Conservation (phyloP, 1,284 basidiomycete genomes). For the Moniliophthora roreri region DNA sequence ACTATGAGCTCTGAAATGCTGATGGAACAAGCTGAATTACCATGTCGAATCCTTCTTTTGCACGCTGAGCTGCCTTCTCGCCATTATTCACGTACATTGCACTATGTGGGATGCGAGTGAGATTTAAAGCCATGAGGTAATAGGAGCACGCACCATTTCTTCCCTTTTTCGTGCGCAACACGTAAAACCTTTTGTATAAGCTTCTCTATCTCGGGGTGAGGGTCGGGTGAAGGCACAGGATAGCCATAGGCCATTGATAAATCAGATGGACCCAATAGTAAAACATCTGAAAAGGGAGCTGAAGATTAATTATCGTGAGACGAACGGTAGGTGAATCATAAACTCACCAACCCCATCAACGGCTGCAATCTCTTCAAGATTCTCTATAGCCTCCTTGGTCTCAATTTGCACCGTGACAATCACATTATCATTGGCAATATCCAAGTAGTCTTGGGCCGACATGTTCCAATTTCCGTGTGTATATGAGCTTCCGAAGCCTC, state of each 20-base stretch:
- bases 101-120: too few species aligned
- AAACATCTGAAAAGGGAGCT: slow-evolving; percentile 25
- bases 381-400: slow-evolving; percentile 57
- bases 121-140: too few species aligned
- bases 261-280: slow-evolving; percentile 70
- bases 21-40: too few species aligned
- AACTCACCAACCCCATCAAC: slow-evolving; percentile 62
- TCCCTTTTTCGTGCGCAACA: slow-evolving; percentile 52
- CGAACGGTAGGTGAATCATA: background rate
- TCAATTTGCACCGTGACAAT: slow-evolving; percentile 70
- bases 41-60: too few species aligned
- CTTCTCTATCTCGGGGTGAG: slow-evolving; percentile 59
- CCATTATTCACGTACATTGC: too few species aligned
- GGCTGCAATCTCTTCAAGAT: slow-evolving; percentile 59
- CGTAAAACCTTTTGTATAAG: slow-evolving; percentile 57
- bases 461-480: slow-evolving; percentile 56
- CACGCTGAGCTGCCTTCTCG: too few species aligned
- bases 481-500: slow-evolving; percentile 64
- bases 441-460: slow-evolving; percentile 50
- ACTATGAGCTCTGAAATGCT: too few species aligned
- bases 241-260: slow-evolving; percentile 59
- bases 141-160: slow-evolving; percentile 55
- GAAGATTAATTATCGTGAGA: background rate
- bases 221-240: slow-evolving; percentile 57
- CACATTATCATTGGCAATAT: slow-evolving; percentile 54